Conservation (phyloP, 805 yeast species). For the Wickerhamomyces queroliae region DNA sequence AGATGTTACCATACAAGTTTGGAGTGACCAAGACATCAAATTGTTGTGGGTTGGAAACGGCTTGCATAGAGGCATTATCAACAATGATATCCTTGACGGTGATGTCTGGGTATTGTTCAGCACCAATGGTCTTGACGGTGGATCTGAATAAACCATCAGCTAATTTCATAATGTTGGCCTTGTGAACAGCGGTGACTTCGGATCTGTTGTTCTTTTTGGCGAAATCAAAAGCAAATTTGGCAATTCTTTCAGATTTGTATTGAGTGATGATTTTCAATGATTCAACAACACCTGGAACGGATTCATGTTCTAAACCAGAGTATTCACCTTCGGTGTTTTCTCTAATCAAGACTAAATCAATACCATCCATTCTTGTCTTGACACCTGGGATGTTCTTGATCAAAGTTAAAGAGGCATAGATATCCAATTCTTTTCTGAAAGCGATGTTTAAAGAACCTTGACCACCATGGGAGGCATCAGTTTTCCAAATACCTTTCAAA, state of each 20-base stretch:
- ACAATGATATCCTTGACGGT: constrained; percentile 90
- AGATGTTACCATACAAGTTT: constrained; percentile 94
- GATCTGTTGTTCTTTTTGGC: constrained; percentile 90
- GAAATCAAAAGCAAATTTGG: constrained; percentile 94
- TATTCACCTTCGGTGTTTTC: constrained; percentile 99
- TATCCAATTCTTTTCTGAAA: constrained; percentile 91
- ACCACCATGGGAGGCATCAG: constrained; percentile 75
- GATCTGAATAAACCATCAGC: constrained; percentile 97
- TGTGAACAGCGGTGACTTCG: constrained; percentile 94
- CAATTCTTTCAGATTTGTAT: constrained; percentile 93
- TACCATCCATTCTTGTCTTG: constrained; percentile 78
- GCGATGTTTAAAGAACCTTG: constrained; percentile 92
- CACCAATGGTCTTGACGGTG: constrained; percentile 84
- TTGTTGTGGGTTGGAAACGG: constrained; percentile 96
- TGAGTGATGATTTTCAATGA: constrained; percentile 92
- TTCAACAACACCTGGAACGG: constrained; percentile 97
- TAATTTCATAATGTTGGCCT: constrained; percentile 98
- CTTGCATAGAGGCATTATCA: constrained; percentile 99
- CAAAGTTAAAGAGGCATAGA: constrained; percentile 90
- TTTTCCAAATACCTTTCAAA: constrained; percentile 91
- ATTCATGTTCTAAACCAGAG: constrained; percentile 96
- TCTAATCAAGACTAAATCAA: constrained; percentile 92
- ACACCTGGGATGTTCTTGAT: constrained; percentile 95
- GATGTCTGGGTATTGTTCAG: constrained; percentile 78
- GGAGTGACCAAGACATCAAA: constrained; percentile 98